Percentiles rank a stretch among this genome's conserved stretches.
phyloP scores from a whole-genome alignment of 2,329 filamentous ascomycete species.

The Cercospora citrullina region DNA sequence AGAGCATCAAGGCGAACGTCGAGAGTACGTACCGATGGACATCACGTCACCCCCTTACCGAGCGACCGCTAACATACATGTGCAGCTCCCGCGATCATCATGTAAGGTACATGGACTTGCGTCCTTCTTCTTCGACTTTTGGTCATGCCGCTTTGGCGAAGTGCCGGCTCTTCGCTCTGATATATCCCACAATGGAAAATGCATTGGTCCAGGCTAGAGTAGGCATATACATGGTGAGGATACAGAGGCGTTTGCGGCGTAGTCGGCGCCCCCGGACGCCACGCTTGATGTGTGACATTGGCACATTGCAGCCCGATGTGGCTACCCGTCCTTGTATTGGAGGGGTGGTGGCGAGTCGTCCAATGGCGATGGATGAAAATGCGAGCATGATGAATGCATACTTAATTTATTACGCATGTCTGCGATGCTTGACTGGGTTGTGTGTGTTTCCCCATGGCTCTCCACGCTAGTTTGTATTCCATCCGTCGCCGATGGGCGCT shows the following conservation, averaged over 20 bases:
- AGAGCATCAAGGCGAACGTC: constrained; percentile 98
- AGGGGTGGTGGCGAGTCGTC: neutral
- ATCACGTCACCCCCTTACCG: neutral
- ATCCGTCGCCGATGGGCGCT: neutral
- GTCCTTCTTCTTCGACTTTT: neutral
- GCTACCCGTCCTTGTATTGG: neutral
- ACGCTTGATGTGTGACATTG: constrained; percentile 3
- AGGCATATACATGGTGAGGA: constrained; percentile 11
- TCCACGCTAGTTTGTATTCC: neutral
- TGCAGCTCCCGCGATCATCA: constrained; percentile 31
- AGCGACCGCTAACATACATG: constrained; percentile 15
- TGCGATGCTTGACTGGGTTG: neutral
- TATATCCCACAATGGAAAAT: constrained; percentile 11
- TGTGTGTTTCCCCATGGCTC: neutral
- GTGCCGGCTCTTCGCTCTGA: constrained; percentile 19
- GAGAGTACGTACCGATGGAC: constrained; percentile 59
- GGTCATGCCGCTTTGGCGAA: constrained; percentile 7
- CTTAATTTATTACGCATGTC: neutral
- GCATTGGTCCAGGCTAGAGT: constrained; percentile 7
- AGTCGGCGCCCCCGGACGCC: neutral
- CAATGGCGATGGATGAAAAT: constrained; percentile 1
- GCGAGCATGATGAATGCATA: constrained; percentile 6
- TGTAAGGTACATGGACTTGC: constrained; percentile 18
- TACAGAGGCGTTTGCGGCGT: constrained; percentile 11
- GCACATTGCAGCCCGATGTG: constrained; percentile 11